Evolutionary conservation across 1,284 basidiomycete genomes (phyloP), one percentile per base, ranked within the genome.

Genomic region (Inonotus obliquus): DNA sequence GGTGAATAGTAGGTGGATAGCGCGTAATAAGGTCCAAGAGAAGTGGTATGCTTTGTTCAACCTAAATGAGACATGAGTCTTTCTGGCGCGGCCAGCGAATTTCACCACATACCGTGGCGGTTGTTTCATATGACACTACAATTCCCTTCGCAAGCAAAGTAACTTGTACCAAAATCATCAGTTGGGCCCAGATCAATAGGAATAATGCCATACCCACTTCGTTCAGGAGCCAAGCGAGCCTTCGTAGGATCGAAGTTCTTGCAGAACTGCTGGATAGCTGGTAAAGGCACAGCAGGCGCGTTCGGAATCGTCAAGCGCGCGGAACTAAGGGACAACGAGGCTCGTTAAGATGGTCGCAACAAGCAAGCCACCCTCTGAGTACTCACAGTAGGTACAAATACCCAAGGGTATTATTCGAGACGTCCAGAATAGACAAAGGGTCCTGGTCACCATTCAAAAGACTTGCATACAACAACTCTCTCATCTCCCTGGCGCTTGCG

Each of bases 351-450:
- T 1, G 25, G 6, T 47, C 2, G 52, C 37, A 38, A 11, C 7
- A 32, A 17, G 32, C 53, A 57, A 59, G 47, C n/a, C n/a, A 25
- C n/a, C 4, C 4, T 53, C 60, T 53, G 17, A 29, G 37, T 19
- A 77, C 87, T 74, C 67, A 91, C 89, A 92, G 70, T 45, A 92
- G 85, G 67, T 84, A 87, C 37, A 92, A 71, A 47, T 81, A 79
- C 0, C 84, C 87, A 4, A 91, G 69, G 0, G 87, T 86, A 69
- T 89, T 81, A 41, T 69, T 69, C 37, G 75, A 72, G 23, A 81
- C 71, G 65, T 87, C 79, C 48, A 92, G 72, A 11, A 86, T 67
- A 2, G 71, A 65, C 57, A 91, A 69, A 4, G 89, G 88, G 69
- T 91, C 88, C 48, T 60, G 56, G 32, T 60, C 63, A 13, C 51